Evolutionary conservation across 2,329 filamentous ascomycete genomes (phyloP).

Genomic region (Aspergillus fischeri): DNA sequence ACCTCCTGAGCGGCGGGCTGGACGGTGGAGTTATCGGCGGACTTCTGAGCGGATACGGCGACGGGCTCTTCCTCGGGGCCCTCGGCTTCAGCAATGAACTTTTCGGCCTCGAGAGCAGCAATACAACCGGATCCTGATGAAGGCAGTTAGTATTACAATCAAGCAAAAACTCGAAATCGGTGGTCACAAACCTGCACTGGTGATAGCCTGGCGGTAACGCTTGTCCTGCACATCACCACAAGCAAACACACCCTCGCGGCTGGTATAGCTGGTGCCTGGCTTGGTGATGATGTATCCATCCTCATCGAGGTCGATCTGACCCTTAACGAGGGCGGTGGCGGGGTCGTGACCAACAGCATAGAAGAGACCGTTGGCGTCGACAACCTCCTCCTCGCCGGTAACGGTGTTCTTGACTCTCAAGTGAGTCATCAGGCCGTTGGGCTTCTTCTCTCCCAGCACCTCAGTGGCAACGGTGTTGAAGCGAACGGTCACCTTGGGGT

Average conservation of each 20-base stretch:
- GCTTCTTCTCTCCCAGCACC: slow-evolving; percentile 76
- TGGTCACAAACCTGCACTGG: slow-evolving; percentile 74
- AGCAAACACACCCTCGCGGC: slow-evolving; percentile 86
- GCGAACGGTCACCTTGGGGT: slow-evolving; percentile 86
- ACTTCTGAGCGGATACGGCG: slow-evolving; percentile 31
- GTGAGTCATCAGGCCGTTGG: slow-evolving; percentile 76
- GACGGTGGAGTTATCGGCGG: slow-evolving; percentile 45
- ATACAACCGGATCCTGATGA: slow-evolving; percentile 79
- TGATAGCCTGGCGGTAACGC: slow-evolving; percentile 95
- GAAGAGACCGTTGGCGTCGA: slow-evolving; percentile 89
- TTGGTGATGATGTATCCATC: slow-evolving; percentile 90
- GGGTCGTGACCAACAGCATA: slow-evolving; percentile 98
- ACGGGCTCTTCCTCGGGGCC: slow-evolving; percentile 42
- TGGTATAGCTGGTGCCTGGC: slow-evolving; percentile 84
- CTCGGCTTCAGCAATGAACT: slow-evolving; percentile 77
- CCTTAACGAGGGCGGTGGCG: slow-evolving; percentile 85
- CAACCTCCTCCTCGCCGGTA: slow-evolving; percentile 72
- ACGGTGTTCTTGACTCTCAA: slow-evolving; percentile 75
- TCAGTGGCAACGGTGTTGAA: slow-evolving; percentile 80
- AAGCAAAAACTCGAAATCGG: neutral
- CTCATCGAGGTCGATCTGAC: slow-evolving; percentile 78
- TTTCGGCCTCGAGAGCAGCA: slow-evolving; percentile 93
- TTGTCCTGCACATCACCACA: slow-evolving; percentile 99
- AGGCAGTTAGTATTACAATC: slow-evolving; percentile 18
- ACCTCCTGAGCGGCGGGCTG: slow-evolving; percentile 26